These are phyloP conservation scores for Termitomyces sp. DNA, from an alignment of 768 basidiomycete species.

Conservation along the genomic window DNA sequence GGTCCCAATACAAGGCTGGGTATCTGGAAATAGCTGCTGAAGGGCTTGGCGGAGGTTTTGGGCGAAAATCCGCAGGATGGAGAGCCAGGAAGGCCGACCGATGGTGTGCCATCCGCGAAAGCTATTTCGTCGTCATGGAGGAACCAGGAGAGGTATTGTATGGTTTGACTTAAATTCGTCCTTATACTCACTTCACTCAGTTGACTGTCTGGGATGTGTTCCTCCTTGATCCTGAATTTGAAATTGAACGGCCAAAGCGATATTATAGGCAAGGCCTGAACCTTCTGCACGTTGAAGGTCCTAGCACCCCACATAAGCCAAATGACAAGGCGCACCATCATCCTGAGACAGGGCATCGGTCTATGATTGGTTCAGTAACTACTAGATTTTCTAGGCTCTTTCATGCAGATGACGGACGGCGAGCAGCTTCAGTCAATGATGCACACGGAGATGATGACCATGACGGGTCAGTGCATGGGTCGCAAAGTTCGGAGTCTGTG, in stretches of 20 bases:
- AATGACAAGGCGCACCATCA: constrained; percentile 6
- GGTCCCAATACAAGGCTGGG: constrained; percentile 90
- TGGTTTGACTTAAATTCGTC: neutral
- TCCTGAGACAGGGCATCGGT: constrained; percentile 31
- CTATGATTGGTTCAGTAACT: constrained; percentile 49
- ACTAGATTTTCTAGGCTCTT: constrained; percentile 46
- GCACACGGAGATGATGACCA: constrained; percentile 6
- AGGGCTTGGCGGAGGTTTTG: constrained; percentile 56
- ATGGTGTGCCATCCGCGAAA: constrained; percentile 93
- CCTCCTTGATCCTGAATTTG: constrained; percentile 84
- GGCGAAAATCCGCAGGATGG: constrained; percentile 64
- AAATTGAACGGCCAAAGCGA: constrained; percentile 85
- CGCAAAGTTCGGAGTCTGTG: constrained; percentile 25
- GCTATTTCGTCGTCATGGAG: constrained; percentile 82
- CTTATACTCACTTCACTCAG: constrained; percentile 41
- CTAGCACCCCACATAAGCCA: constrained; percentile 13
- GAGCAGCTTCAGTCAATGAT: constrained; percentile 18
- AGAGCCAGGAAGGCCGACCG: constrained; percentile 60
- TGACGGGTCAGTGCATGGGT: constrained; percentile 18
- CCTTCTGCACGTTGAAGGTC: constrained; percentile 45
- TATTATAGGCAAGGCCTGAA: constrained; percentile 85
- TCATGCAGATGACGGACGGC: constrained; percentile 27
- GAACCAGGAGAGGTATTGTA: constrained; percentile 79
- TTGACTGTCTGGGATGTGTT: constrained; percentile 93
- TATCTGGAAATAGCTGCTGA: constrained; percentile 61